phyloP scores from a whole-genome alignment of 2,329 filamentous ascomycete species.

The Pseudopyrenochaeta lycopersici region DNA sequence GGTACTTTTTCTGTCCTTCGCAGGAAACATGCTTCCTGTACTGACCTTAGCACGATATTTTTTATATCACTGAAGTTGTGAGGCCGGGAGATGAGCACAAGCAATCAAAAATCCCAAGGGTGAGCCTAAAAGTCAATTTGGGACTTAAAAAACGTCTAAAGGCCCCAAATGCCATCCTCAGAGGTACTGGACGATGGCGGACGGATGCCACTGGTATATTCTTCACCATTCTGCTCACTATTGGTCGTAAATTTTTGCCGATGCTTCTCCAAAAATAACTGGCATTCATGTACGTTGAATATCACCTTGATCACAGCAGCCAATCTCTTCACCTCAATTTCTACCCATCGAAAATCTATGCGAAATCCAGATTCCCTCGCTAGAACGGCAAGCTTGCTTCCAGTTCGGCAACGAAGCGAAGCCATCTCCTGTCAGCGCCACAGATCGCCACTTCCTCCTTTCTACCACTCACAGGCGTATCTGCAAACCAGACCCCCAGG shows the following conservation, averaged over 20 bases:
- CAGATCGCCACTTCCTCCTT: slow-evolving; percentile 8
- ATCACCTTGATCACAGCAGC: slow-evolving; percentile 4
- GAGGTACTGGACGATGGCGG: not conserved
- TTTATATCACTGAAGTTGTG: too few species aligned
- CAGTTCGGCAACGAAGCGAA: slow-evolving; percentile 21
- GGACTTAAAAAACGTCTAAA: too few species aligned
- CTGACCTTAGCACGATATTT: too few species aligned
- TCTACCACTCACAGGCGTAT: slow-evolving; percentile 9
- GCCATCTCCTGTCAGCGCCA: slow-evolving; percentile 13
- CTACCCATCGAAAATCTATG: slow-evolving; percentile 5
- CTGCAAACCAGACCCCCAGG: slow-evolving; percentile 3
- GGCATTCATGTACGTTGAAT: not conserved
- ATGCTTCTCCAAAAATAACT: slow-evolving; percentile 10
- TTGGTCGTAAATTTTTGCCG: not conserved
- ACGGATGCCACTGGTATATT: not conserved
- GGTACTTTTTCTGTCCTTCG: too few species aligned
- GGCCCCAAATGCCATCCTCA: too few species aligned
- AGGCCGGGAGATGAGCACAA: too few species aligned
- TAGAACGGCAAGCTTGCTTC: slow-evolving; percentile 11
- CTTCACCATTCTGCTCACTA: not conserved
- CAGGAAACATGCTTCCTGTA: too few species aligned
- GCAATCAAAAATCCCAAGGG: too few species aligned
- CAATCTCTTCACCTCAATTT: slow-evolving; percentile 1
- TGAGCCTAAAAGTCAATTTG: too few species aligned
- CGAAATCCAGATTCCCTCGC: slow-evolving; percentile 16